phyloP scores from a whole-genome alignment of 495 filamentous ascomycete species.

The Aspergillus baeticus region DNA sequence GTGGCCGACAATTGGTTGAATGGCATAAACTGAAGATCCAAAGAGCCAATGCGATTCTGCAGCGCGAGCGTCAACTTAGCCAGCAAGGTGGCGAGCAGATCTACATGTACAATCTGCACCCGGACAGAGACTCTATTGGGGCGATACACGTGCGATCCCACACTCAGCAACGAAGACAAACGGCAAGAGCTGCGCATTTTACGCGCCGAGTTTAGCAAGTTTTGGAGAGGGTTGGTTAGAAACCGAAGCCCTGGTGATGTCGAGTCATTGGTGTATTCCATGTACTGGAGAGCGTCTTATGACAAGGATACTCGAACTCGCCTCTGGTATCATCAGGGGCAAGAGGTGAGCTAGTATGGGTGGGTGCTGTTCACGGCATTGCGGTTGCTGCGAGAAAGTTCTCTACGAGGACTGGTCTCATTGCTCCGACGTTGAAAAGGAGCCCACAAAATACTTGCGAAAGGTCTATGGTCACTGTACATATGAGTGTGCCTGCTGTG shows the following conservation, averaged over 20 bases:
- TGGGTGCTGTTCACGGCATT: background rate
- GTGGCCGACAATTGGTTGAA: background rate
- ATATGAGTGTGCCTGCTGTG: background rate
- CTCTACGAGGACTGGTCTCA: background rate
- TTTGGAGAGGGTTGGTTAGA: background rate
- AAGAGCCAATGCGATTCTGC: background rate
- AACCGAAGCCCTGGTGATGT: background rate
- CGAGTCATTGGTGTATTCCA: background rate
- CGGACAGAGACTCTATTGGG: background rate
- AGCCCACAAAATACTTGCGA: background rate
- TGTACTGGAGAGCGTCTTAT: background rate
- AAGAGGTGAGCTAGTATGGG: background rate
- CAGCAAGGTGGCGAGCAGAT: background rate
- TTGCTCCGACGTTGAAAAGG: background rate
- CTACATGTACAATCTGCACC: background rate
- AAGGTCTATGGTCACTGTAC: conserved; percentile 1
- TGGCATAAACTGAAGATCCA: background rate
- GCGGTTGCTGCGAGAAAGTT: background rate
- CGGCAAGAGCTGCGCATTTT: background rate
- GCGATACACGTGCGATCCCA: background rate
- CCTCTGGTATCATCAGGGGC: background rate
- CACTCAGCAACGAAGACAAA: background rate
- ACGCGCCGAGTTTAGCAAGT: too few relatives aligned
- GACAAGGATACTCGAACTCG: background rate
- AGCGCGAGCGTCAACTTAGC: background rate